These are phyloP conservation scores for Spathaspora boniae DNA, from an alignment of 805 yeast genomes.

Conservation along the genomic window DNA sequence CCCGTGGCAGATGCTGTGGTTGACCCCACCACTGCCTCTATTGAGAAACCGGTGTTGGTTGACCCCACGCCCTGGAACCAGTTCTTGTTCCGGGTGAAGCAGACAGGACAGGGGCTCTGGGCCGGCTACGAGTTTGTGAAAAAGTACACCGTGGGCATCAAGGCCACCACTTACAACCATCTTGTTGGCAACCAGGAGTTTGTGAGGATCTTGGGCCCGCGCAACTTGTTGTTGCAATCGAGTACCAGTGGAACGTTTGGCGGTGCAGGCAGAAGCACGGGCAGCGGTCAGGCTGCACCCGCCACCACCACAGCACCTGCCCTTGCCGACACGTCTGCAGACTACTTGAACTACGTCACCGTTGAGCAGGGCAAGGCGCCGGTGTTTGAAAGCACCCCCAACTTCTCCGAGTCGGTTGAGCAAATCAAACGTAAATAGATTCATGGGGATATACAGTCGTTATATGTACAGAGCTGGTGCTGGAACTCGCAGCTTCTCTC, in stretches of 20 bases:
- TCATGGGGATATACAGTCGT: no score
- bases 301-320: no score
- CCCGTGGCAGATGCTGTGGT: conserved; percentile 6
- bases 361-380: conserved; percentile 40
- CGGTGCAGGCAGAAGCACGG: background rate
- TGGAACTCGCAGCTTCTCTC: no score
- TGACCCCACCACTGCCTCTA: background rate
- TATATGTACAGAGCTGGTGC: conserved; percentile 2
- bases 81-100: background rate
- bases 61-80: background rate
- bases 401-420: conserved; percentile 7
- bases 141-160: background rate
- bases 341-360: conserved; percentile 47
- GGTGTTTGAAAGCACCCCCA: conserved; percentile 10
- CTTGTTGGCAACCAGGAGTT: conserved; percentile 39
- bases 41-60: background rate
- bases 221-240: conserved; percentile 47
- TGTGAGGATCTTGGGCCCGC: conserved; percentile 53
- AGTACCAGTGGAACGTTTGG: conserved; percentile 22
- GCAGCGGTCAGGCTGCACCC: background rate
- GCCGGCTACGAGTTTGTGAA: background rate
- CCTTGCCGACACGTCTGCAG: conserved; percentile 31
- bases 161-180: conserved; percentile 7
- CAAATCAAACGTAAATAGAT: conserved; percentile 2
- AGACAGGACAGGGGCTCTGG: background rate